phyloP scores from a whole-genome alignment of 805 yeast species.

The Monosporozyma servazzii region DNA sequence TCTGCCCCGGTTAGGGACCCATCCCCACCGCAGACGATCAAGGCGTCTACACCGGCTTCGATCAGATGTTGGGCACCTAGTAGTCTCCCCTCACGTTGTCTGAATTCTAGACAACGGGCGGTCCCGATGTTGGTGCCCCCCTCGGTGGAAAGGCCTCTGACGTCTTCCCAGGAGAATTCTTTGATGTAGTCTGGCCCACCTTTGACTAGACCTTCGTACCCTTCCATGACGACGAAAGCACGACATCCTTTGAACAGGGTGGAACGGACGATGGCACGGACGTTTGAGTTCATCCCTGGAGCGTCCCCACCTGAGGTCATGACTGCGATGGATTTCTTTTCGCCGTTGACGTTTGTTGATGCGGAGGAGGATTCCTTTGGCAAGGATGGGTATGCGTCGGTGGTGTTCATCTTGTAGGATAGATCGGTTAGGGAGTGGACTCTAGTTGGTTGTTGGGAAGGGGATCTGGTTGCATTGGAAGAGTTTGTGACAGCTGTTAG shows the following conservation, averaged over 20 bases:
- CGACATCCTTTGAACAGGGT: constrained; percentile 58
- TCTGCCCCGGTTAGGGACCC: constrained; percentile 81
- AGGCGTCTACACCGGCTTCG: constrained; percentile 63
- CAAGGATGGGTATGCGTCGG: constrained; percentile 15
- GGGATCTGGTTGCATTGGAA: constrained; percentile 3
- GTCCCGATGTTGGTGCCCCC: constrained; percentile 80
- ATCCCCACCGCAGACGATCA: constrained; percentile 77
- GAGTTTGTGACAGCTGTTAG: constrained; percentile 6
- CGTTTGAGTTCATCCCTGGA: constrained; percentile 74
- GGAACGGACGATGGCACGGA: constrained; percentile 62
- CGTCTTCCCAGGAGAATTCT: constrained; percentile 65
- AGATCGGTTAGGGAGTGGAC: constrained; percentile 20
- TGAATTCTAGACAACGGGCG: constrained; percentile 61
- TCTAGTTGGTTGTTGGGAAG: constrained; percentile 10
- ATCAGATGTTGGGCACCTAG: constrained; percentile 57
- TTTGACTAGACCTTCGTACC: constrained; percentile 61
- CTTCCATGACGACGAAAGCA: constrained; percentile 62
- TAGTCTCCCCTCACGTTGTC: constrained; percentile 57
- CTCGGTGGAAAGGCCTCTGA: constrained; percentile 55
- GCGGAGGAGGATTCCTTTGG: constrained; percentile 11
- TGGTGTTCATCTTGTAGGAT: constrained; percentile 11
- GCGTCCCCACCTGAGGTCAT: constrained; percentile 82
- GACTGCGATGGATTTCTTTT: constrained; percentile 49
- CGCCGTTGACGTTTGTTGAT: background rate
- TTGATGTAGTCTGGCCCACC: constrained; percentile 49